These are phyloP conservation scores for Botrytis sinoallii DNA, from an alignment of 2,329 filamentous ascomycete species.

Conservation along the genomic window DNA sequence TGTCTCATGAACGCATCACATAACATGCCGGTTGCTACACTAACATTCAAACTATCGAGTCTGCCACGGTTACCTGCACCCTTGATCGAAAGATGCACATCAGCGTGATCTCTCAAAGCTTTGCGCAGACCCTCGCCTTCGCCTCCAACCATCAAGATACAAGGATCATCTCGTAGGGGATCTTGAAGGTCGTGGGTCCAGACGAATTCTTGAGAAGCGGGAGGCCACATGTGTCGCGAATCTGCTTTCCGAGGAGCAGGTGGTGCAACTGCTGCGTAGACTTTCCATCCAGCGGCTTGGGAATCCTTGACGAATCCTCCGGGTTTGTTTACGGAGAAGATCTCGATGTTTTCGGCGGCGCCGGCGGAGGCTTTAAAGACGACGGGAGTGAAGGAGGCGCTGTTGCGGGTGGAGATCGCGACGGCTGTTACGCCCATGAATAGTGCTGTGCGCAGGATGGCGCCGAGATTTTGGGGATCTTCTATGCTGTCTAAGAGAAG, in stretches of 20 bases:
- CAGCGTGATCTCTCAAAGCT: conserved; percentile 61
- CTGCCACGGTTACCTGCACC: conserved; percentile 45
- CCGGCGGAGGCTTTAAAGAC: conserved; percentile 86
- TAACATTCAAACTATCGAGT: conserved; percentile 92
- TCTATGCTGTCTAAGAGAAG: conserved; percentile 72
- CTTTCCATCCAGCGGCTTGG: conserved; percentile 70
- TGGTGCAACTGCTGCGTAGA: conserved; percentile 70
- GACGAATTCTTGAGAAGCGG: conserved; percentile 30
- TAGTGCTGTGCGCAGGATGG: conserved; percentile 81
- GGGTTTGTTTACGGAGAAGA: conserved; percentile 68
- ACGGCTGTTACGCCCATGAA: conserved; percentile 90
- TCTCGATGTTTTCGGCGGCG: conserved; percentile 73
- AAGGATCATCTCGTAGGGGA: conserved; percentile 60
- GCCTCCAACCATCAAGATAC: conserved; percentile 77
- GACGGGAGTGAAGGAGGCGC: conserved; percentile 70
- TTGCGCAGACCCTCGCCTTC: conserved; percentile 73
- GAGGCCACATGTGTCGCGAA: conserved; percentile 13
- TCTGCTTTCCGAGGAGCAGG: conserved; percentile 38
- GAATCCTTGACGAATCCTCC: conserved; percentile 68
- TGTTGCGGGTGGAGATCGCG: conserved; percentile 69
- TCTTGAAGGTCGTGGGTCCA: conserved; percentile 52
- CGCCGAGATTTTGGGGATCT: conserved; percentile 88
- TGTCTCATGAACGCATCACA: conserved; percentile 62
- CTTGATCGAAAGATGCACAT: conserved; percentile 65
- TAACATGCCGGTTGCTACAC: conserved; percentile 78